Evolutionary conservation across 805 yeast species (phyloP).

Genomic region (Metschnikowia lunata): DNA sequence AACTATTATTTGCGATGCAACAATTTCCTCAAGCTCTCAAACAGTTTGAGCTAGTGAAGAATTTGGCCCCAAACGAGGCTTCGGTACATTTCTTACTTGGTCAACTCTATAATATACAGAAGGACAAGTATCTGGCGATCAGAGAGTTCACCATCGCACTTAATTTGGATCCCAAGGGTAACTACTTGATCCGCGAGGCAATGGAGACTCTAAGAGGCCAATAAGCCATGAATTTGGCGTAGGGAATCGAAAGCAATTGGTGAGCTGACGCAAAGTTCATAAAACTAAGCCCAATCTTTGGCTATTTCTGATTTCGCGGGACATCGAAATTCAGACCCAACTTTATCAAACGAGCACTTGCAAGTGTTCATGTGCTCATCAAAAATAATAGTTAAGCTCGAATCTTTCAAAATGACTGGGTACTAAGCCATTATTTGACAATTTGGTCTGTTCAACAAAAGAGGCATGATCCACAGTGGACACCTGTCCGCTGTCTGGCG

Average conservation of each 20-base stretch:
- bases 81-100: slow-evolving; percentile 88
- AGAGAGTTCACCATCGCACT: slow-evolving; percentile 84
- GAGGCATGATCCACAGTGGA: too few relatives aligned
- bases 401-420: too few relatives aligned
- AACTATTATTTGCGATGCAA: slow-evolving; percentile 66
- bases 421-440: too few relatives aligned
- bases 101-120: slow-evolving; percentile 72
- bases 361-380: too few relatives aligned
- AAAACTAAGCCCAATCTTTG: background rate
- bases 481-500: too few relatives aligned
- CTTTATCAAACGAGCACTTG: too few relatives aligned
- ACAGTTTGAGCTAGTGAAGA: slow-evolving; percentile 67
- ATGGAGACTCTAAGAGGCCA: slow-evolving; percentile 48
- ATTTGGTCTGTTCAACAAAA: too few relatives aligned
- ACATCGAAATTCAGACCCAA: too few relatives aligned
- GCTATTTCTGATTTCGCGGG: background rate
- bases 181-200: slow-evolving; percentile 80
- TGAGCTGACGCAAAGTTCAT: background rate
- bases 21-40: slow-evolving; percentile 67
- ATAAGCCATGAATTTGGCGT: background rate
- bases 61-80: slow-evolving; percentile 90
- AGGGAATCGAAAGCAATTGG: too few relatives aligned
- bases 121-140: slow-evolving; percentile 72
- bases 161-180: slow-evolving; percentile 89
- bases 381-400: too few relatives aligned